Evolutionary conservation across 345 rosid species (phyloP), one percentile per base, ranked within the genome.

Genomic region (Cardamine chenopodiifolia): DNA sequence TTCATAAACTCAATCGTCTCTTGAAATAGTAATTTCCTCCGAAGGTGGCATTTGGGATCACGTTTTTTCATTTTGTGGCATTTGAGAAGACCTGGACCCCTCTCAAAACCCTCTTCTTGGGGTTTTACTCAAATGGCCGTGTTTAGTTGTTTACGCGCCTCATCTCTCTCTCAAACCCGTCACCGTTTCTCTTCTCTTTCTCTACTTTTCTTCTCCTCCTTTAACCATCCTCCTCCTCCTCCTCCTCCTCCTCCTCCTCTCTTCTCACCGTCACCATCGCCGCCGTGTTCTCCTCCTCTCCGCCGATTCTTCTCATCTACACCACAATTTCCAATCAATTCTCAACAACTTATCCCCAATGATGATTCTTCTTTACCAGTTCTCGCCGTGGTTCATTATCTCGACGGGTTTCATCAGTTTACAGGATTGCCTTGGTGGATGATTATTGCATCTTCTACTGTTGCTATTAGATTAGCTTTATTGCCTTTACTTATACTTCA

Each of bases 371-470:
- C 80, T 67, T 78, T 86, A 66, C 98, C 97, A 0, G 85, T 90
- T 62, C 80, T 73, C 18, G 75, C 83, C 18, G 67, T 88, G 48
- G 68, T 84, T 68, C 82, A 86, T 12, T 40, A 82, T 59, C 89
- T 94, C 7, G 93, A 91, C 66, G 76, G 81, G 19, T 87, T 59
- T 72, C 96, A 91, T 76, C 81, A 88, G 31, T 47, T 85, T 76
- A 82, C 93, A 56, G 94, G 97, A 54, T 73, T 89, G 57, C 96
- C 98, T 75, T 94, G 98, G 97, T 94, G 98, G 98, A 44, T 87
- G 55, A 67, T 89, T 37, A 90, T 94, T 68, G 87, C 84, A 17
- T 90, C 97, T 54, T 86, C 96, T 3, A 87, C 98, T 3, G 50
- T 88, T 65, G 90, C 87, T 19, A 73, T 94, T 86, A 82, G 97